These are phyloP conservation scores for Cephaloascus albidus DNA, from an alignment of 805 yeast genomes.

Conservation along the genomic window DNA sequence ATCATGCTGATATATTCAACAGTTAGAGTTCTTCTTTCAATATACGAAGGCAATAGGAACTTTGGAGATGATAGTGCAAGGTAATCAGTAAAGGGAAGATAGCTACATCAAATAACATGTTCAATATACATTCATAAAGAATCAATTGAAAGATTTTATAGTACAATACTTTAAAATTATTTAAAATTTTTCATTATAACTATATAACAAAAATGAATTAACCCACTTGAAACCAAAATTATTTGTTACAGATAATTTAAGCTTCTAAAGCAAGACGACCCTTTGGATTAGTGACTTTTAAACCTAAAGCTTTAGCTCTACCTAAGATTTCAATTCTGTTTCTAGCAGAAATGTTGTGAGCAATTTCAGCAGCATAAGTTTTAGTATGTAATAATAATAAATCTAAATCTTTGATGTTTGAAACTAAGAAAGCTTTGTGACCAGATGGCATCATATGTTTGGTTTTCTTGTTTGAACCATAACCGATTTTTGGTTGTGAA, in stretches of 20 bases:
- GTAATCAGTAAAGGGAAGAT: too few relatives aligned
- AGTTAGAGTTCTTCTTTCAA: too few relatives aligned
- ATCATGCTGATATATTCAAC: too few relatives aligned
- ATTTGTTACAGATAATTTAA: slow-evolving; percentile 36
- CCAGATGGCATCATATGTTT: slow-evolving; percentile 94
- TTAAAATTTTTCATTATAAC: neutral
- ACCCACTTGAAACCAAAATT: slow-evolving; percentile 9
- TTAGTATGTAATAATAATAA: slow-evolving; percentile 93
- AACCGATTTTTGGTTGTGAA: slow-evolving; percentile 99
- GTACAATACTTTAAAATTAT: neutral
- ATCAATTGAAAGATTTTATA: neutral
- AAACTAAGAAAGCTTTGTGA: slow-evolving; percentile 93
- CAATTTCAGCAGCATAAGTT: slow-evolving; percentile 99
- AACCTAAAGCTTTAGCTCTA: slow-evolving; percentile 97
- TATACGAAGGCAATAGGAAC: too few relatives aligned
- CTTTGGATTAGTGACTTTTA: slow-evolving; percentile 98
- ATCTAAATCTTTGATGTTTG: slow-evolving; percentile 90
- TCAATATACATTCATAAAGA: neutral
- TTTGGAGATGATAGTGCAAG: too few relatives aligned
- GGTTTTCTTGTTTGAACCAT: slow-evolving; percentile 99
- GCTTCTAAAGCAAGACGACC: slow-evolving; percentile 98
- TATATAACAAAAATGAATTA: neutral
- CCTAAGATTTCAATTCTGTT: slow-evolving; percentile 95
- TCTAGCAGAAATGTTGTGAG: slow-evolving; percentile 96
- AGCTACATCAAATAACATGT: too few relatives aligned